A percentile compares a stretch with the other conserved stretches of the same genome.
Evolutionary conservation across 192 early-diverging fungal species (phyloP).

Genomic region (Backusella liffmaniae): DNA sequence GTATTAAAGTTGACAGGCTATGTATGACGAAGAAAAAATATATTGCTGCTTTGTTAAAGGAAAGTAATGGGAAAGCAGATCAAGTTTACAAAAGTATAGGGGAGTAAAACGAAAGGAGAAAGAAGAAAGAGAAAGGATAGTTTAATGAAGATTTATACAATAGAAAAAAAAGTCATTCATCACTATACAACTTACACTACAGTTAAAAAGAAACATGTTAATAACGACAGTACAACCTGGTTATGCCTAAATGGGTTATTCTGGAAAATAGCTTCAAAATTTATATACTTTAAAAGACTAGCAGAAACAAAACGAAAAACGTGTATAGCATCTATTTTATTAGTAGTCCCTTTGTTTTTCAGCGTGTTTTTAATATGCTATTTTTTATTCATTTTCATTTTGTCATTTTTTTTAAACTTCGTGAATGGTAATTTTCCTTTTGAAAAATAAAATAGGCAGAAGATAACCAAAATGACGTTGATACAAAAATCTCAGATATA

Average conservation of each 20-base stretch:
- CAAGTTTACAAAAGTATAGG: not conserved
- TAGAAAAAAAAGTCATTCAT: not conserved
- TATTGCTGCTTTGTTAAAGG: not conserved
- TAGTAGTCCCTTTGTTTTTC: not conserved
- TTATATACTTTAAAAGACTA: not conserved
- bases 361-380: not conserved
- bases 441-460: not conserved
- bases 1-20: not conserved
- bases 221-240: conserved; percentile 1
- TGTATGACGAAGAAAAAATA: conserved; percentile 2
- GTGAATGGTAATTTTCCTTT: not conserved
- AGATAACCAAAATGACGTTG: not conserved
- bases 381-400: not conserved
- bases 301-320: not conserved
- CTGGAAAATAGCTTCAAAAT: not conserved
- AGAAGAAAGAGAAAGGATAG: not conserved
- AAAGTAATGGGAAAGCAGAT: not conserved
- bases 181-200: not conserved
- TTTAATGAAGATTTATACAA: not conserved
- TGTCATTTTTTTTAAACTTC: not conserved
- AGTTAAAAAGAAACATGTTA: conserved; percentile 1
- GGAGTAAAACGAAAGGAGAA: not conserved
- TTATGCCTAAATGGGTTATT: conserved; percentile 7
- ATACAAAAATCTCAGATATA: not conserved
- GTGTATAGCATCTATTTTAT: conserved; percentile 5